Evolutionary conservation across 495 filamentous ascomycete genomes (phyloP).

Genomic region (Penicillium daleae): DNA sequence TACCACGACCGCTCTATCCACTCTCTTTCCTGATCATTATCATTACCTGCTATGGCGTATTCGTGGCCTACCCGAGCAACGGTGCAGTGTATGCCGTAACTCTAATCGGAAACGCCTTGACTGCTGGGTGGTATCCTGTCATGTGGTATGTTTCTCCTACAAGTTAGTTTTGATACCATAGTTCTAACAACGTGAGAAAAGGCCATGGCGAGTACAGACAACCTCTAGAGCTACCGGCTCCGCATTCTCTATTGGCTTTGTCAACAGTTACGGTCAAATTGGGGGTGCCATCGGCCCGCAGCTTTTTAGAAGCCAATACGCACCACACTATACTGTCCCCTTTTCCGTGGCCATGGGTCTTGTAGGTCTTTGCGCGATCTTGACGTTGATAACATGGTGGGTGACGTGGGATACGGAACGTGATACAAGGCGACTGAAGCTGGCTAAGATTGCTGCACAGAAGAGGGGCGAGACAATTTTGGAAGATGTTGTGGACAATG

Average conservation of each 20-base stretch:
- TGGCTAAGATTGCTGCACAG: constrained; percentile 43
- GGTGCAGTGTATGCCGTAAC: constrained; percentile 46
- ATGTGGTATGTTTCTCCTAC: constrained; percentile 31
- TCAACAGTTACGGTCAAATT: constrained; percentile 44
- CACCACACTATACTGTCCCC: constrained; percentile 35
- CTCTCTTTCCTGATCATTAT: constrained; percentile 46
- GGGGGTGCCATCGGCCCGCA: constrained; percentile 42
- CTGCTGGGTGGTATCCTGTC: constrained; percentile 44
- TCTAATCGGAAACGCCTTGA: constrained; percentile 36
- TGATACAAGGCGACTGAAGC: constrained; percentile 40
- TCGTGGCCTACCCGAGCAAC: constrained; percentile 44
- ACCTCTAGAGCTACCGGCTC: constrained; percentile 47
- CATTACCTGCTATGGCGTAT: constrained; percentile 44
- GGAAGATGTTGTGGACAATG: constrained; percentile 48
- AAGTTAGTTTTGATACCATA: background rate
- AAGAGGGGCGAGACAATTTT: constrained; percentile 43
- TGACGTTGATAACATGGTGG: constrained; percentile 27
- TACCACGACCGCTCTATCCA: constrained; percentile 47
- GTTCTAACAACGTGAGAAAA: background rate
- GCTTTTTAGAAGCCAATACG: constrained; percentile 38
- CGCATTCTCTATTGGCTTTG: constrained; percentile 49
- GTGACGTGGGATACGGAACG: constrained; percentile 37
- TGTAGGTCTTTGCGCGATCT: constrained; percentile 26
- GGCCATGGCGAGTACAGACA: constrained; percentile 48
- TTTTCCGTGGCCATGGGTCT: constrained; percentile 41